A percentile compares a stretch with the other conserved stretches of the same genome.
Conservation (phyloP, 2,329 filamentous ascomycete genomes). For the Elsinoe perseae region DNA sequence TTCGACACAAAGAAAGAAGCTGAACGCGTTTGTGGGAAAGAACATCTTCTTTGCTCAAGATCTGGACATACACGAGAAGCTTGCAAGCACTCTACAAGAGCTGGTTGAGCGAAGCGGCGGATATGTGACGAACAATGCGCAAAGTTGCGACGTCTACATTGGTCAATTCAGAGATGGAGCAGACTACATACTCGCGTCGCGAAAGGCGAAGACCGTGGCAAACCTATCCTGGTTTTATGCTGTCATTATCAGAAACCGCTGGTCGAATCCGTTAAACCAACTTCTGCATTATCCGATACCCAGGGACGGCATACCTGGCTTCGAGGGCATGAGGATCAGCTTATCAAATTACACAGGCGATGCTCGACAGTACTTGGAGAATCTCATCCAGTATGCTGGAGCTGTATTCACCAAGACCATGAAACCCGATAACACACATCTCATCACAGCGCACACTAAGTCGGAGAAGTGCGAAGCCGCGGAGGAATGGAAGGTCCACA, state of each 20-base stretch:
- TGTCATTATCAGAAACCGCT: constrained; percentile 78
- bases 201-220: constrained; percentile 72
- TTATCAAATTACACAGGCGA: constrained; percentile 96
- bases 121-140: constrained; percentile 54
- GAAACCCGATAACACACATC: constrained; percentile 90
- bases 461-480: constrained; percentile 94
- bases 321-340: constrained; percentile 69
- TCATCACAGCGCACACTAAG: constrained; percentile 79
- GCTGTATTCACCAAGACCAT: constrained; percentile 91
- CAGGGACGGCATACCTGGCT: constrained; percentile 67
- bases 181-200: constrained; percentile 70
- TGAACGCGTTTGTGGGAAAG: constrained; percentile 69
- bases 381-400: constrained; percentile 74
- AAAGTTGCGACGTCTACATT: constrained; percentile 72
- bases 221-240: constrained; percentile 93
- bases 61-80: constrained; percentile 59
- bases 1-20: constrained; percentile 42
- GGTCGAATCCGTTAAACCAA: constrained; percentile 75
- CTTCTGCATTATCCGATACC: constrained; percentile 87
- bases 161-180: constrained; percentile 78
- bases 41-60: constrained; percentile 71
- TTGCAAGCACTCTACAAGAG: constrained; percentile 59
- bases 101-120: constrained; percentile 69
- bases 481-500: constrained; percentile 80
- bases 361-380: constrained; percentile 86